phyloP scores from a whole-genome alignment of 495 filamentous ascomycete genomes.

The Talaromyces adpressus region DNA sequence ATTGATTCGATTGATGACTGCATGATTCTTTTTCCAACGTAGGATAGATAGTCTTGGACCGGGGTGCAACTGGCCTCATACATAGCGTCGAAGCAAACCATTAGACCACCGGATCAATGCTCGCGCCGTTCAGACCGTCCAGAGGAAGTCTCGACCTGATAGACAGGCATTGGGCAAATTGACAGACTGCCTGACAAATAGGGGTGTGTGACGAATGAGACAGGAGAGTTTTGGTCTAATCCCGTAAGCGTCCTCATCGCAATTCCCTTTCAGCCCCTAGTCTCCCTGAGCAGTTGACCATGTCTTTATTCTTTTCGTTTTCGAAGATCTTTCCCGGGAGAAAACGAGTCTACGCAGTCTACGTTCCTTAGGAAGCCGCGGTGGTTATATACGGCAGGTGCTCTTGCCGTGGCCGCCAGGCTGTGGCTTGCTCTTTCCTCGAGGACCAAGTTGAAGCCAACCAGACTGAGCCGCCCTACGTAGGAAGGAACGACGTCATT shows the following conservation, averaged over 20 bases:
- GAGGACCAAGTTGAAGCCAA: background rate
- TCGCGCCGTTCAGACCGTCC: background rate
- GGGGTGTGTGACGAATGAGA: background rate
- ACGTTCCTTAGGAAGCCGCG: background rate
- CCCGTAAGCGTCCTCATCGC: background rate
- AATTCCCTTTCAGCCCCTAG: background rate
- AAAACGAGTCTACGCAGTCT: background rate
- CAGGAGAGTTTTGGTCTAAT: background rate
- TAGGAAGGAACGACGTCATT: constrained; percentile 6
- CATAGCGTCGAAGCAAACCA: background rate
- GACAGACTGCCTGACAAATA: background rate
- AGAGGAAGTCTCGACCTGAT: background rate
- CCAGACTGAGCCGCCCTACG: background rate
- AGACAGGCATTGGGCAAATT: background rate
- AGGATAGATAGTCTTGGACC: background rate
- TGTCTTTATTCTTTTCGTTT: background rate
- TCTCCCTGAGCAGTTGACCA: background rate
- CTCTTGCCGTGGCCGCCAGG: background rate
- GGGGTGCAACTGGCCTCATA: background rate
- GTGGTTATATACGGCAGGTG: constrained; percentile 1
- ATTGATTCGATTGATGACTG: too few relatives aligned
- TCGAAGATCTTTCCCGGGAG: background rate
- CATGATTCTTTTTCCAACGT: background rate
- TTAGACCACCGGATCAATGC: background rate
- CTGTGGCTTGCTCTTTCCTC: constrained; percentile 3